A percentile compares a stretch with the other conserved stretches of the same genome.
Evolutionary conservation across 169 alveolate species (phyloP).

Genomic region (Eimeria maxima): DNA sequence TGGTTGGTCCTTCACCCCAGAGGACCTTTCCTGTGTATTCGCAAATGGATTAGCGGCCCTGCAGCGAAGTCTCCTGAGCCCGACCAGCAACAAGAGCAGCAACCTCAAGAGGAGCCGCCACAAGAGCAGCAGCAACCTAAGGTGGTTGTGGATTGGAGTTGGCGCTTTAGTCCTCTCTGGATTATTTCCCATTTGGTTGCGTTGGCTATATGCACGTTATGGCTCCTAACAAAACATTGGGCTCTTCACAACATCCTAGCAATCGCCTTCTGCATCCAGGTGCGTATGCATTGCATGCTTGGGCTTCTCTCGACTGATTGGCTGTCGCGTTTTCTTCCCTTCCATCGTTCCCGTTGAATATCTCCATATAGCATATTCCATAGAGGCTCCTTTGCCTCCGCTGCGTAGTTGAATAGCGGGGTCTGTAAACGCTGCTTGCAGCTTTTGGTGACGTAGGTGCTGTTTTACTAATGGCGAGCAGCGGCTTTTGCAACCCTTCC

Average conservation of each 20-base stretch:
- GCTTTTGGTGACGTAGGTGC: background rate
- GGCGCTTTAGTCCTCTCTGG: constrained; percentile 46
- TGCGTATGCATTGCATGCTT: background rate
- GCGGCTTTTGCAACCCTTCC: background rate
- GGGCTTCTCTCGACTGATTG: background rate
- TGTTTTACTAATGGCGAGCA: background rate
- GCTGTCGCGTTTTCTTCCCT: background rate
- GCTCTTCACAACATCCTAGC: constrained; percentile 93
- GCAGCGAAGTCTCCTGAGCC: background rate
- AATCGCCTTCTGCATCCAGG: constrained; percentile 92
- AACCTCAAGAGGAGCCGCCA: background rate
- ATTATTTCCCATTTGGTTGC: constrained; percentile 54
- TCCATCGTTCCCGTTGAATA: background rate
- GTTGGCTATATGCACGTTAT: constrained; percentile 85
- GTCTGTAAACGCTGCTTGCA: background rate
- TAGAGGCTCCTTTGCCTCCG: background rate
- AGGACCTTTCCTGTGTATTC: constrained; percentile 4
- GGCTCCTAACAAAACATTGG: constrained; percentile 92
- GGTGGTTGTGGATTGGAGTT: constrained; percentile 20
- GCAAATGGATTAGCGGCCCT: constrained; percentile 33
- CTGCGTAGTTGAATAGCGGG: background rate
- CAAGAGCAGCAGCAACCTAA: constrained; percentile 20
- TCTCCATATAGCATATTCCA: background rate
- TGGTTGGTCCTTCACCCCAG: constrained; percentile 47
- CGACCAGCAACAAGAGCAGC: constrained; percentile 14